Evolutionary conservation across 306 rosid genomes (phyloP), one percentile per base, ranked within the genome.

Genomic region (Gillenia trifoliata): DNA sequence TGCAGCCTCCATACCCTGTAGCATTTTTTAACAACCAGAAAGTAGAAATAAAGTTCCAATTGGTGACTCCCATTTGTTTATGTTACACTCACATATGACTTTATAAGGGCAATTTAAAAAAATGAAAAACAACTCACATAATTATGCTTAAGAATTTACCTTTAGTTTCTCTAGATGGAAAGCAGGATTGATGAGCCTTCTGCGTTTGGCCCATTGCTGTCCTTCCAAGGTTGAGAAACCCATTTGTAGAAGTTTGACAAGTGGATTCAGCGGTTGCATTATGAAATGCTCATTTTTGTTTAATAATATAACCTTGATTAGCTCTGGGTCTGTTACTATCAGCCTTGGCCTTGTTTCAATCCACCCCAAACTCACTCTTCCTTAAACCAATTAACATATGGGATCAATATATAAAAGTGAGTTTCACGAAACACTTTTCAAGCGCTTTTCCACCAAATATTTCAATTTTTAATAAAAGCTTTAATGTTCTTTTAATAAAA

Each of bases 211-310:
- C 89, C 87, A 87, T 36, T 15, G 47, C 16, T 79, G 67, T 34
- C 89, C 87, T 11, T 79, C 87, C 64, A 87, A 80, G 66, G 81
- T 16, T 22, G 82, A 1, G 30, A 88, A 10, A 16, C 91, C 91
- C 43, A 17, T 23, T 47, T 74, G 81, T 5, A 88, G 81, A 67
- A 87, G 72, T 3, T 64, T 30, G n/a, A 57, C 77, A 19, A 83
- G 74, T 49, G 91, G 87, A 62, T 67, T 83, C 11, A 22, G 6
- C 31, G 85, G 87, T 50, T 77, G 85, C 65, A 49, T 74, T 22
- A 78, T 34, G 30, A 85, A 30, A 19, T 74, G 70, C 8, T 79
- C 79, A 6, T 56, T 78, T 75, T 84, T 71, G 40, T 84, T 74
- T 63, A 29, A 16, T 41, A 86, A 64, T 71, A 82, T 79, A 30